Evolutionary conservation across 805 yeast genomes (phyloP).

Genomic region (Scheffersomyces stipitis): DNA sequence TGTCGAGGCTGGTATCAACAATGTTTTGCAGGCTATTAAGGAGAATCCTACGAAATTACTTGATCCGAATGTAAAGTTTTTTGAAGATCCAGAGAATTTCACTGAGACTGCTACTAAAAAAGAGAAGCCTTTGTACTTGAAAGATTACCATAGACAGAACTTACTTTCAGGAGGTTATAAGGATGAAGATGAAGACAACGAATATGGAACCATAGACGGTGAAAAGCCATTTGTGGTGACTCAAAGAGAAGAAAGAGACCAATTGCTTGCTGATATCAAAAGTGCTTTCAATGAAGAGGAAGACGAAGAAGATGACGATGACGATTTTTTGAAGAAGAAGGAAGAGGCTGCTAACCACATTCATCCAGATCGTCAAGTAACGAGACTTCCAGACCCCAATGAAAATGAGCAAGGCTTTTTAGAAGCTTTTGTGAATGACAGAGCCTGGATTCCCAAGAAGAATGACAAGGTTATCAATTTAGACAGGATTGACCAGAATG

Average conservation of each 20-base stretch:
- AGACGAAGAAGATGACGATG: constrained; percentile 44
- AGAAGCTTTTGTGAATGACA: constrained; percentile 65
- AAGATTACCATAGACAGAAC: constrained; percentile 89
- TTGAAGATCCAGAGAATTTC: constrained; percentile 59
- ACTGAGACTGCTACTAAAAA: constrained; percentile 12
- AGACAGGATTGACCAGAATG: constrained; percentile 52
- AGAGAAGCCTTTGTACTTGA: constrained; percentile 76
- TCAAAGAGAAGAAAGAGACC: constrained; percentile 71
- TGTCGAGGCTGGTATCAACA: constrained; percentile 74
- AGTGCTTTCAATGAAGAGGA: constrained; percentile 52
- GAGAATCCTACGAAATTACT: constrained; percentile 63
- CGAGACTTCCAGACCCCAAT: constrained; percentile 56
- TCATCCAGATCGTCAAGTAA: constrained; percentile 19
- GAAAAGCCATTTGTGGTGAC: constrained; percentile 73
- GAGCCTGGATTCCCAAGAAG: constrained; percentile 86
- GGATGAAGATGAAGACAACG: constrained; percentile 52
- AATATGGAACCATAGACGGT: constrained; percentile 45
- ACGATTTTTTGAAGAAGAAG: constrained; percentile 61
- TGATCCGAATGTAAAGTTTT: constrained; percentile 71
- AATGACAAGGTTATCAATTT: constrained; percentile 57
- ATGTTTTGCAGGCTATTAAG: constrained; percentile 70
- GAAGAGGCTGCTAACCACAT: constrained; percentile 17
- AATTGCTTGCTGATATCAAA: constrained; percentile 76
- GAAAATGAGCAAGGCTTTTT: constrained; percentile 68
- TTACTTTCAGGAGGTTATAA: constrained; percentile 65